Base-by-base conservation (phyloP, 176 grass and related monocot species). In the Oryza brachyantha region DNA sequence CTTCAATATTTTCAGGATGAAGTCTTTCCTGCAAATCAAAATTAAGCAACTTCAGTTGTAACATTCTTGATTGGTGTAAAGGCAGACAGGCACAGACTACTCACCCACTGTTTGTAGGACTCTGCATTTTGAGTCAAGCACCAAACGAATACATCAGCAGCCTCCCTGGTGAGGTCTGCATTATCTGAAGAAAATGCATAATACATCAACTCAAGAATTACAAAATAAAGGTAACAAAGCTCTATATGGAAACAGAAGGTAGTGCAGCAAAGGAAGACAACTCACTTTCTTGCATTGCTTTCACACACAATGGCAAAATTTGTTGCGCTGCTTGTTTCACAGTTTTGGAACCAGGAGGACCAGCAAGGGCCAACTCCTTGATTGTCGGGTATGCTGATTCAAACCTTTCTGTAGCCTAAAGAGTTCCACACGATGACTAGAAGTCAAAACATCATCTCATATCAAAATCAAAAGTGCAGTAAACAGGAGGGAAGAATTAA, bases 211-310 rank as follows among this genome's bases (percentile, higher is more conserved):
- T 24, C 5, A 9, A 9, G 66, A 35, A 13, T 74, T 82, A 32
- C 10, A 32, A 52, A 69, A 46, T 29, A 65, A 64, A 42, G 0
- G 11, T 45, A 36, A 86, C 21, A 14, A 14, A 1, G 1, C 6
- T 48, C 8, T 29, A 78, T 17, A 29, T 3, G 40, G 21, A 16
- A 50, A 34, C 64, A 62, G 9, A 65, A 54, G 11, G n/a, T 65
- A 32, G 10, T 50, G 16, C 29, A 78, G 24, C 3, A 78, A 25
- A 55, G 22, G 12, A 68, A 55, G 46, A 13, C 7, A 73, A 84
- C 86, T 89, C 70, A 99, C 96, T 96, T 91, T 99, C 92, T 93
- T 96, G 92, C 37, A 99, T 86, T 25, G 88, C 90, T 85, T 96
- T 93, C 29, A 95, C 42, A 19, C 75, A 72, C 64, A 71, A 64